phyloP scores from a whole-genome alignment of 208 protist species.

The Acanthamoeba sp. region DNA sequence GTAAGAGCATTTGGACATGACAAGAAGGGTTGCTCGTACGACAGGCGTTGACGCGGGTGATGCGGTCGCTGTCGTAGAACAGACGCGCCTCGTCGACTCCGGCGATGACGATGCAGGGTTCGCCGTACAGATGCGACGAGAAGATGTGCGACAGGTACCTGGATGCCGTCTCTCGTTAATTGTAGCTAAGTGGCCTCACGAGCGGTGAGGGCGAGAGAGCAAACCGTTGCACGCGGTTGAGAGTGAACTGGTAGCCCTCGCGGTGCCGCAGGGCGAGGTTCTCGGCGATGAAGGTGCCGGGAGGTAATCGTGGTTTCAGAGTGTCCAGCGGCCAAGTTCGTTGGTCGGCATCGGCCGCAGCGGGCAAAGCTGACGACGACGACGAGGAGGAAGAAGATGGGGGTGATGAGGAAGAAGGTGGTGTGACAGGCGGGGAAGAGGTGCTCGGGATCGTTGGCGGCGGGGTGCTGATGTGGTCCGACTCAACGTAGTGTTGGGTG shows the following conservation, averaged over 20 bases:
- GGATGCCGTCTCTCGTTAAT: not conserved
- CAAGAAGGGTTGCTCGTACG: not conserved
- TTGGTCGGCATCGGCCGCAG: too few species aligned
- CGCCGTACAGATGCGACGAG: not conserved
- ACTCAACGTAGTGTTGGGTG: not conserved
- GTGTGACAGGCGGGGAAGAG: not conserved
- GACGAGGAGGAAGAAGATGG: not conserved
- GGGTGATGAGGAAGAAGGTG: not conserved
- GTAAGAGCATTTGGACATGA: too few species aligned
- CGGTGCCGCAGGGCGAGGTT: not conserved
- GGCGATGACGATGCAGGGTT: constrained; percentile 16
- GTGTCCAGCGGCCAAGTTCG: not conserved
- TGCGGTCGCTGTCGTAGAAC: constrained; percentile 16
- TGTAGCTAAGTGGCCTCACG: not conserved
- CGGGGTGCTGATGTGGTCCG: not conserved
- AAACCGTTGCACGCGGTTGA: not conserved
- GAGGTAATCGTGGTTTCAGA: not conserved
- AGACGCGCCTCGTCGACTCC: not conserved
- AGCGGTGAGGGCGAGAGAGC: not conserved
- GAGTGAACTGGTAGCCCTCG: not conserved
- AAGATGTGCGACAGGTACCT: constrained; percentile 21
- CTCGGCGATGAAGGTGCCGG: not conserved
- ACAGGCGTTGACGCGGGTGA: not conserved
- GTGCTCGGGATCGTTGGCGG: not conserved
- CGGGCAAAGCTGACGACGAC: not conserved